Evolutionary conservation across 139 green algal genomes (phyloP).

Genomic region (Coccomyxa sp.): DNA sequence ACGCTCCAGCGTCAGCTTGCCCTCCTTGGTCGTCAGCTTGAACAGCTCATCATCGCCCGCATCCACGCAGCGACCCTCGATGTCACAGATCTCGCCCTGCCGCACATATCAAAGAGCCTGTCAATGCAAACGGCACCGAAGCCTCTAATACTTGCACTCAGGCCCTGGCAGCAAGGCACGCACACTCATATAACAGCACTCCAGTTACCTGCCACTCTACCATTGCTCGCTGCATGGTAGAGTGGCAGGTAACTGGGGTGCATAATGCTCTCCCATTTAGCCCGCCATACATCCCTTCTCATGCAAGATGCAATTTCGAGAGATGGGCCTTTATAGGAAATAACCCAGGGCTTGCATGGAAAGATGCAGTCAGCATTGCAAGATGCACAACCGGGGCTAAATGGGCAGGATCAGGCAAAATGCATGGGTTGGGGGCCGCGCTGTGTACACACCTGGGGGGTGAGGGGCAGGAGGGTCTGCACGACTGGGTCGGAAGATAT

Average conservation of each 20-base stretch:
- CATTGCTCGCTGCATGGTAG: too few relatives aligned
- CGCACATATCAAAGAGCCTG: too few relatives aligned
- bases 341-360: too few relatives aligned
- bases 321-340: too few relatives aligned
- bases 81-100: slow-evolving; percentile 89
- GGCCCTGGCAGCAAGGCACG: neutral
- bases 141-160: neutral
- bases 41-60: slow-evolving; percentile 97
- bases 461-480: slow-evolving; percentile 94
- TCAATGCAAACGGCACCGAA: neutral
- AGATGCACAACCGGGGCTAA: too few relatives aligned
- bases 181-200: neutral
- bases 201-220: neutral
- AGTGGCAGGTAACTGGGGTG: too few relatives aligned
- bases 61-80: slow-evolving; percentile 96
- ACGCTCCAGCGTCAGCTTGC: slow-evolving; percentile 82
- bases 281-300: too few relatives aligned
- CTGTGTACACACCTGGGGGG: slow-evolving; percentile 25
- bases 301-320: too few relatives aligned
- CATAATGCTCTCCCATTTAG: too few relatives aligned
- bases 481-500: slow-evolving; percentile 86
- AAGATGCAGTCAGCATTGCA: too few relatives aligned
- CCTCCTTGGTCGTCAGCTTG: slow-evolving; percentile 88
- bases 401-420: too few relatives aligned
- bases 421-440: too few relatives aligned